Conservation (phyloP, 2,329 filamentous ascomycete species). For the Penicillium palitans region DNA sequence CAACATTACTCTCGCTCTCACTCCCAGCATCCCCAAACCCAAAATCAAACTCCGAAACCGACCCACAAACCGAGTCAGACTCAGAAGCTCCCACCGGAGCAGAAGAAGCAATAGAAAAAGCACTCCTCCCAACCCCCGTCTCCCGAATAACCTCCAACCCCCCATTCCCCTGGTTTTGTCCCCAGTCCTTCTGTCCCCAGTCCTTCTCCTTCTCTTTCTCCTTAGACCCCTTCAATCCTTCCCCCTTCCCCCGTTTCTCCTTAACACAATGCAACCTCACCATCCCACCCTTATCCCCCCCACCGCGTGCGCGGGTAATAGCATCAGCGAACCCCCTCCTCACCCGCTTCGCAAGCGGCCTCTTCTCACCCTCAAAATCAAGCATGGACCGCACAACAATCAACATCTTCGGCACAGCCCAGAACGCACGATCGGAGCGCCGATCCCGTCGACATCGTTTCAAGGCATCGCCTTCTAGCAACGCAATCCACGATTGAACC, state of each 20-base stretch:
- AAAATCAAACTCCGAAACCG: slow-evolving; percentile 26
- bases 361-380: slow-evolving; percentile 32
- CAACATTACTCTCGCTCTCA: slow-evolving; percentile 18
- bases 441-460: slow-evolving; percentile 35
- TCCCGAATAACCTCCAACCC: not conserved
- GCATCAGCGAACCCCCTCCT: slow-evolving; percentile 24
- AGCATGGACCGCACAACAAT: slow-evolving; percentile 42
- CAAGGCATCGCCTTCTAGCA: slow-evolving; percentile 51
- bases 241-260: not conserved
- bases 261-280: slow-evolving; percentile 16
- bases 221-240: too few relatives aligned
- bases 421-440: slow-evolving; percentile 38
- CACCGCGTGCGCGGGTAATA: slow-evolving; percentile 2
- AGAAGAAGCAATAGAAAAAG: not conserved
- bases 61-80: slow-evolving; percentile 11
- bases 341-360: slow-evolving; percentile 37
- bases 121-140: not conserved
- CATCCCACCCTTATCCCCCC: not conserved
- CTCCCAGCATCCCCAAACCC: slow-evolving; percentile 20
- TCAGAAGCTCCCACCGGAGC: not conserved
- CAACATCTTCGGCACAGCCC: slow-evolving; percentile 42
- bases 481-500: slow-evolving; percentile 57
- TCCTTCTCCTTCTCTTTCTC: slow-evolving; percentile 1
- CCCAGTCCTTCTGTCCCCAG: not conserved
- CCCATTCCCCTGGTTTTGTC: not conserved